phyloP scores from a whole-genome alignment of 2,329 filamentous ascomycete species.

The Hypoxylon sp. region DNA sequence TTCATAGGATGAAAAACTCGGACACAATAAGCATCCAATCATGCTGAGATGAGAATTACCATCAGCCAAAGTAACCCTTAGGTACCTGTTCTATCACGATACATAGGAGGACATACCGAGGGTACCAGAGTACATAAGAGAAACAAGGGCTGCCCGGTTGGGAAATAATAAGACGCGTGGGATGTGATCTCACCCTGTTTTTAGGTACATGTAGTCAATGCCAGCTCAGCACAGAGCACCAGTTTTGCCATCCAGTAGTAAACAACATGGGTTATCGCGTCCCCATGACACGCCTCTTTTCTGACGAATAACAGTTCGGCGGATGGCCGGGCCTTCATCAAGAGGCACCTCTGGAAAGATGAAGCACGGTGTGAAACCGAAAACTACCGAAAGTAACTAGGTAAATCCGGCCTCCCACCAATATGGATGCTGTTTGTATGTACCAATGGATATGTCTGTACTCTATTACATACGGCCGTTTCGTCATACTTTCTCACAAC shows the following conservation, averaged over 20 bases:
- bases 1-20: constrained; percentile 18
- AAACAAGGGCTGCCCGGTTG: constrained; percentile 28
- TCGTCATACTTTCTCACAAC: constrained; percentile 36
- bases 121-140: constrained; percentile 20
- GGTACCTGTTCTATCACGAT: constrained; percentile 27
- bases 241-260: constrained; percentile 38
- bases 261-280: constrained; percentile 44
- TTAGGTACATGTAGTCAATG: constrained; percentile 46
- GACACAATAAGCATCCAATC: constrained; percentile 35
- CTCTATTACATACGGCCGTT: constrained; percentile 18
- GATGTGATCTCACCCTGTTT: constrained; percentile 42
- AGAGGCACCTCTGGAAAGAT: constrained; percentile 18
- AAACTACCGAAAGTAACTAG: constrained; percentile 27
- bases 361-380: constrained; percentile 33
- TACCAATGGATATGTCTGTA: constrained; percentile 2
- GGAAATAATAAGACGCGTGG: constrained; percentile 43
- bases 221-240: constrained; percentile 40
- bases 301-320: constrained; percentile 37
- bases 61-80: constrained; percentile 16
- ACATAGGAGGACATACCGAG: constrained; percentile 4
- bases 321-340: constrained; percentile 32
- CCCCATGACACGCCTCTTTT: constrained; percentile 36
- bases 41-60: constrained; percentile 38
- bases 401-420: constrained; percentile 26
- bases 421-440: constrained; percentile 4